These are phyloP conservation scores for Pseudogymnoascus sp. DNA, from an alignment of 2,329 filamentous ascomycete genomes.

Conservation along the genomic window DNA sequence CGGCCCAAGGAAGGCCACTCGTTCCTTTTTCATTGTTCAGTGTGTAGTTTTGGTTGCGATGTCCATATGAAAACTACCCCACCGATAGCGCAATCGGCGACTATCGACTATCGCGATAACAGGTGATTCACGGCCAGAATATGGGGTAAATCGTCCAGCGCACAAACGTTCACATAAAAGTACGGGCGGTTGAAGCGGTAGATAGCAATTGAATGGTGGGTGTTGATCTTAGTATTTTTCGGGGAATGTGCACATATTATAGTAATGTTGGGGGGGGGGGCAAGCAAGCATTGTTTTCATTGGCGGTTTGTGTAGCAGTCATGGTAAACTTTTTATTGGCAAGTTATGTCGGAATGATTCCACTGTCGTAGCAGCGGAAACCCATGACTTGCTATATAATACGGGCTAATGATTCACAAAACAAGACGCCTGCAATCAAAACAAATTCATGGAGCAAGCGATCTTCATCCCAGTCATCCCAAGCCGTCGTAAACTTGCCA, in stretches of 20 bases:
- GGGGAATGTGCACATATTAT: background rate
- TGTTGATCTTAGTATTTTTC: background rate
- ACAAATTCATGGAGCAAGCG: constrained; percentile 11
- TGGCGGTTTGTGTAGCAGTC: background rate
- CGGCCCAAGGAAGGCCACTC: constrained; percentile 55
- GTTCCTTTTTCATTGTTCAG: constrained; percentile 12
- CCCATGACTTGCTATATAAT: constrained; percentile 2
- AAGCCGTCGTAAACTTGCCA: constrained; percentile 8
- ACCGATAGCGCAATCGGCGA: constrained; percentile 5
- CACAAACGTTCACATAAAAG: background rate
- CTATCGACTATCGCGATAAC: constrained; percentile 5
- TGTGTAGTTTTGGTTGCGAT: constrained; percentile 6
- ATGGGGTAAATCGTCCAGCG: background rate
- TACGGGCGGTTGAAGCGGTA: background rate
- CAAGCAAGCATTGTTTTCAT: background rate
- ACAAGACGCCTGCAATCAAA: constrained; percentile 10
- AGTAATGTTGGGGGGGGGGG: background rate
- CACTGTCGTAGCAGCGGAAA: background rate
- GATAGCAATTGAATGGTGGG: background rate
- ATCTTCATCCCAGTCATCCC: constrained; percentile 10
- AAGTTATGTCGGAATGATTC: constrained; percentile 4
- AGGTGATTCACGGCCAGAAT: background rate
- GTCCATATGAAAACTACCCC: constrained; percentile 8
- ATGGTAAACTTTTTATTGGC: constrained; percentile 8
- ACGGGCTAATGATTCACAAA: constrained; percentile 9